These are phyloP conservation scores for Apocynum venetum DNA, from an alignment of 257 asterid genomes.

Conservation along the genomic window DNA sequence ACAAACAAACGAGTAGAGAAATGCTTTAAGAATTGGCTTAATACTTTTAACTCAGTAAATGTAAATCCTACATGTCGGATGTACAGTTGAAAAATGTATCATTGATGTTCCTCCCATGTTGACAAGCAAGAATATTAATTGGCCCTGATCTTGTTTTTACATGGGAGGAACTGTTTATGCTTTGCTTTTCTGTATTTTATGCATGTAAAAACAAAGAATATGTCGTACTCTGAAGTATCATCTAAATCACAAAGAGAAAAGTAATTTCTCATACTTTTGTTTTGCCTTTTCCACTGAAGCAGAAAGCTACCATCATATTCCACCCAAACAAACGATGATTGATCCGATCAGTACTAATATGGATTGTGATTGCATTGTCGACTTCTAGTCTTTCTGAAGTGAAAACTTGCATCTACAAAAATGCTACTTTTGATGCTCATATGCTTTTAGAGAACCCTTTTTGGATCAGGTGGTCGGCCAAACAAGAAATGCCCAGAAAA, in stretches of 20 bases:
- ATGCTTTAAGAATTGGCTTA: no score
- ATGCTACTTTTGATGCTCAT: conserved; percentile 9
- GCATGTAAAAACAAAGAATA: background rate
- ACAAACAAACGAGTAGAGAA: no score
- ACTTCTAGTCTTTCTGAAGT: conserved; percentile 3
- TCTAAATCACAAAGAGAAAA: background rate
- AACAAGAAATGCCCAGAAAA: background rate
- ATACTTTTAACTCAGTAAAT: no score
- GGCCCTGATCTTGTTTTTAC: no score
- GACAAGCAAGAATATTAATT: no score
- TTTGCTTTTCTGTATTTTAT: background rate
- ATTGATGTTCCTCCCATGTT: no score
- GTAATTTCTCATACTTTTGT: background rate
- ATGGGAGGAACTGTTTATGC: no score
- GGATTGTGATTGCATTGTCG: conserved; percentile 7
- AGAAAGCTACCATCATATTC: background rate
- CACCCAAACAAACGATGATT: conserved; percentile 9
- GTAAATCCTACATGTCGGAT: no score
- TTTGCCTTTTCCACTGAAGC: background rate
- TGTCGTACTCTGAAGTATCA: background rate
- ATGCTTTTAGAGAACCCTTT: background rate
- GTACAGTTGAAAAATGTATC: no score
- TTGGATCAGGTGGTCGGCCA: conserved; percentile 6
- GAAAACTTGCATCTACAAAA: background rate
- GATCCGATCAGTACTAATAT: background rate